Evolutionary conservation across 192 early-diverging fungal species (phyloP).

Genomic region (Gonapodya prolifera): DNA sequence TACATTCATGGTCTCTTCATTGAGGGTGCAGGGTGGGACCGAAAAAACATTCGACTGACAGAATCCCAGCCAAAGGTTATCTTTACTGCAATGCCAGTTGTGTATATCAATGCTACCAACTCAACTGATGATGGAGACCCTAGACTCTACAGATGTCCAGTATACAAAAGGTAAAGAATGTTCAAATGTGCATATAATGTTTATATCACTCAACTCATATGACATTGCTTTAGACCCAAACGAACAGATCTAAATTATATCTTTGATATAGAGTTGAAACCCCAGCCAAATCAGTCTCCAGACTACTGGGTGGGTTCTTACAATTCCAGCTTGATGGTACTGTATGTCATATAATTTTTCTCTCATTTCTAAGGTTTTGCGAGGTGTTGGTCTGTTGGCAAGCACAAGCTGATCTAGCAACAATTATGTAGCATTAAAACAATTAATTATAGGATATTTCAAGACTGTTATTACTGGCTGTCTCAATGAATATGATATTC

Average conservation of each 20-base stretch:
- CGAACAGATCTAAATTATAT: constrained; percentile 34
- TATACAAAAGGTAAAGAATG: constrained; percentile 27
- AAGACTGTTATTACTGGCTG: too few species aligned
- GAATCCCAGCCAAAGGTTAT: constrained; percentile 52
- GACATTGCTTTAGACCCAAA: neutral
- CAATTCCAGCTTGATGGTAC: neutral
- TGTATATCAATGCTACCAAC: constrained; percentile 42
- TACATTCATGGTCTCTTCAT: constrained; percentile 57
- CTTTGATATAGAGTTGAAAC: constrained; percentile 49
- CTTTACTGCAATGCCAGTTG: constrained; percentile 45
- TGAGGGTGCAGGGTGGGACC: constrained; percentile 53
- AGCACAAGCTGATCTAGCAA: constrained; percentile 16
- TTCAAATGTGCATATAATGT: neutral
- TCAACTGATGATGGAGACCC: constrained; percentile 44
- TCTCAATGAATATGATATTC: too few species aligned
- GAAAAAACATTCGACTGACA: constrained; percentile 47
- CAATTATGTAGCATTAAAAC: neutral
- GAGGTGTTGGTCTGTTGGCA: constrained; percentile 40
- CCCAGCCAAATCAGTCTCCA: constrained; percentile 21
- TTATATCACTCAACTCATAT: neutral
- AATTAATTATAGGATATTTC: too few species aligned
- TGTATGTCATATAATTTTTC: neutral
- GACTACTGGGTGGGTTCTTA: constrained; percentile 31
- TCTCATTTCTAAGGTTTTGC: constrained; percentile 24
- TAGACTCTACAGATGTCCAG: constrained; percentile 44